Conservation (phyloP, 2,329 filamentous ascomycete genomes). For the Paramyrothecium sp. region DNA sequence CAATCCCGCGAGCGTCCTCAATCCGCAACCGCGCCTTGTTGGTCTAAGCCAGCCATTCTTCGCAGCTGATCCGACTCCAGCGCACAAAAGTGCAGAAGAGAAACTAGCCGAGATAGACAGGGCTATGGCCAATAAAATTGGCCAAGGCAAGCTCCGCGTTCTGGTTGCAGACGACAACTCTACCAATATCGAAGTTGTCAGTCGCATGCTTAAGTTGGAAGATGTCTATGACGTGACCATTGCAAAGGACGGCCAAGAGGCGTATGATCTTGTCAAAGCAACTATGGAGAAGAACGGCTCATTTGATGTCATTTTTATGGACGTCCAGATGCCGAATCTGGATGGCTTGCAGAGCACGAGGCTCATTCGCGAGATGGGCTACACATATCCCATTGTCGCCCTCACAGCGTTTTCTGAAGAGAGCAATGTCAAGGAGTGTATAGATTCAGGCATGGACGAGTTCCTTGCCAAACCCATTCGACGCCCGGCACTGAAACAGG, state of each 20-base stretch:
- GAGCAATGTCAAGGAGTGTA: conserved; percentile 81
- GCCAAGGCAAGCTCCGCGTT: conserved; percentile 67
- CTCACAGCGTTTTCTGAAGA: conserved; percentile 89
- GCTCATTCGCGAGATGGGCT: conserved; percentile 82
- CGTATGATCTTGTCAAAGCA: conserved; percentile 79
- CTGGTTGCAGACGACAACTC: conserved; percentile 75
- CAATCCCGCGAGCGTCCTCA: conserved; percentile 43
- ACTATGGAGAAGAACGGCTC: conserved; percentile 71
- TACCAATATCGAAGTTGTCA: conserved; percentile 58
- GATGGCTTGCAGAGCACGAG: conserved; percentile 85
- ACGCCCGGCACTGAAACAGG: conserved; percentile 81
- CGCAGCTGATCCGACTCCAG: conserved; percentile 37
- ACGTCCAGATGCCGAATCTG: conserved; percentile 92
- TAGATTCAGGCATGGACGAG: conserved; percentile 90
- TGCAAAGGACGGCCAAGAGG: conserved; percentile 83
- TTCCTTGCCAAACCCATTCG: conserved; percentile 78
- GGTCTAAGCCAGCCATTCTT: conserved; percentile 85
- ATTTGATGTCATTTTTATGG: conserved; percentile 94
- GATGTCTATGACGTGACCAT: conserved; percentile 86
- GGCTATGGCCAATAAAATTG: conserved; percentile 60
- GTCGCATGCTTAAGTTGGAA: conserved; percentile 70
- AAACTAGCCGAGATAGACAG: conserved; percentile 65
- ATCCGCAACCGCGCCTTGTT: conserved; percentile 74
- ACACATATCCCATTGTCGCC: conserved; percentile 84
- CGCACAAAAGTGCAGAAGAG: conserved; percentile 45